Conservation (phyloP, 2,329 filamentous ascomycete species). For the Xylaria digitata region DNA sequence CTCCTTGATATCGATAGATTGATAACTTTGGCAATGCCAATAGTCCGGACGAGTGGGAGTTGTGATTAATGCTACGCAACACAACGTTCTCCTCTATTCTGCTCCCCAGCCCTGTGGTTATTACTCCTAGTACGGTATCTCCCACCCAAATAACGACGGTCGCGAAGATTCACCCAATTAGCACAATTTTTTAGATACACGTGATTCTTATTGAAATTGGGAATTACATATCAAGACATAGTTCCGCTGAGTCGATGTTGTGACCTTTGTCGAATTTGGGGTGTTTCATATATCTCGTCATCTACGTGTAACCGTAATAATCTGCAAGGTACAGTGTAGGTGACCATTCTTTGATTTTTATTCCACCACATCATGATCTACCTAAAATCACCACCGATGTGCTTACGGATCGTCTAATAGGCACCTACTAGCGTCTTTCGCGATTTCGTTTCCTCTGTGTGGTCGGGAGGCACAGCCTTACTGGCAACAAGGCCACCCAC, state of each 20-base stretch:
- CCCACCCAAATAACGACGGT: too few species aligned
- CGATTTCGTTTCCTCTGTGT: background rate
- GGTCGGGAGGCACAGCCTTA: background rate
- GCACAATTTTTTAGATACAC: background rate
- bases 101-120: background rate
- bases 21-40: too few species aligned
- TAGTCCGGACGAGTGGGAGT: too few species aligned
- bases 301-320: background rate
- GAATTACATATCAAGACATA: background rate
- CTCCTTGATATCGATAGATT: too few species aligned
- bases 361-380: background rate
- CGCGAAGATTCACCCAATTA: background rate
- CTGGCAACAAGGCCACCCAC: too few species aligned
- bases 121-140: background rate
- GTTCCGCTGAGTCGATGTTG: background rate
- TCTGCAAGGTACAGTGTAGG: too few species aligned
- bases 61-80: background rate
- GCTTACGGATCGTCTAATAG: background rate
- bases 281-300: background rate
- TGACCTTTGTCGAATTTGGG: too few species aligned
- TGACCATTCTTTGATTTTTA: background rate
- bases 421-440: background rate
- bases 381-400: background rate
- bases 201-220: background rate
- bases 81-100: background rate